These are phyloP conservation scores for Hamamelis virginiana DNA, from an alignment of 164 flowering plant genomes.

Conservation along the genomic window DNA sequence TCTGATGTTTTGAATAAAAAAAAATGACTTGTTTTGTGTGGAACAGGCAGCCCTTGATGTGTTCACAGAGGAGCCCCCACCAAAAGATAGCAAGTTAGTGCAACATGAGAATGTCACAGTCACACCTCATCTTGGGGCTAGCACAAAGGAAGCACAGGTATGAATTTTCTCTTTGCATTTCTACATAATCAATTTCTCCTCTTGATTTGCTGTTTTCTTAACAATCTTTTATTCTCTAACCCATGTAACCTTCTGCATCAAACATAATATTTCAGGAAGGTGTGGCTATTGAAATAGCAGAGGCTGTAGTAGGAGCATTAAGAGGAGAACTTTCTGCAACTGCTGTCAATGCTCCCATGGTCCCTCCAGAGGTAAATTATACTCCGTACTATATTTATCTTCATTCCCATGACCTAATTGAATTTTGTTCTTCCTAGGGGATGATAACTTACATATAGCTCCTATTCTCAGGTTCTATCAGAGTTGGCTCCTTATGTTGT, in stretches of 20 bases:
- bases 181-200: too few relatives aligned
- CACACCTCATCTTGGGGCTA: conserved; percentile 73
- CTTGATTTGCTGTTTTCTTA: neutral
- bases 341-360: conserved; percentile 72
- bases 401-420: neutral
- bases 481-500: conserved; percentile 48
- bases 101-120: conserved; percentile 53
- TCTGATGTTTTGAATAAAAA: too few relatives aligned
- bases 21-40: neutral
- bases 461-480: conserved; percentile 34
- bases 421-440: neutral
- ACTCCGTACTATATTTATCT: too few relatives aligned
- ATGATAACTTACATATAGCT: neutral
- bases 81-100: conserved; percentile 50
- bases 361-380: conserved; percentile 45
- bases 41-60: conserved; percentile 66
- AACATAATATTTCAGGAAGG: conserved; percentile 39
- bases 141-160: conserved; percentile 67
- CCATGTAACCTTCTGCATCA: neutral
- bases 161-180: neutral
- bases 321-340: conserved; percentile 63
- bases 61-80: conserved; percentile 56
- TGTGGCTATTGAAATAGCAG: conserved; percentile 69
- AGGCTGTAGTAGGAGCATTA: conserved; percentile 65
- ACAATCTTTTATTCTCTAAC: neutral